Evolutionary conservation across 768 basidiomycete species (phyloP).

Genomic region (Amanita exitialis): DNA sequence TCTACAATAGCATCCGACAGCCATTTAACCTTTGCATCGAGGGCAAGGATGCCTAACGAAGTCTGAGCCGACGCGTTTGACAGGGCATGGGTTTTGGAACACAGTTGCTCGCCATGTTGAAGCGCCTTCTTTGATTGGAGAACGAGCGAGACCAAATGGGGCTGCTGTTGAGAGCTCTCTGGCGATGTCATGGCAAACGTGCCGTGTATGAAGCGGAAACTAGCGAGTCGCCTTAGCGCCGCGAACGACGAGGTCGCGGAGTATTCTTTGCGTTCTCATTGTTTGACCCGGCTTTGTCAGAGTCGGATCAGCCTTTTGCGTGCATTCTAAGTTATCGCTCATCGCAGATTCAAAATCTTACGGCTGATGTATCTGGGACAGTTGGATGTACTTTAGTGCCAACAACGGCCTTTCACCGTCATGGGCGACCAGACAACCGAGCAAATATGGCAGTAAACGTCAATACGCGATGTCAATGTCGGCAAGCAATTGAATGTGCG

Average conservation of each 20-base stretch:
- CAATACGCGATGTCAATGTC: too few species aligned
- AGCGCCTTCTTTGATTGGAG: conserved; percentile 78
- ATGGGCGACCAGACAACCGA: too few species aligned
- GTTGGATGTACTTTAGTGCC: too few species aligned
- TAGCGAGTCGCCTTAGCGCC: background rate
- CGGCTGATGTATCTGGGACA: too few species aligned
- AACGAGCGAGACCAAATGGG: conserved; percentile 67
- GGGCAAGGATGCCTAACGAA: conserved; percentile 61
- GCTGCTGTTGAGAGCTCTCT: conserved; percentile 27
- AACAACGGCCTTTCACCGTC: too few species aligned
- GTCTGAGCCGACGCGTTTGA: conserved; percentile 59
- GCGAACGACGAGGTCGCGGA: background rate
- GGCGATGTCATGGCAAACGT: background rate
- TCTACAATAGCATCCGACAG: conserved; percentile 63
- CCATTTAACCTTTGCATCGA: conserved; percentile 78
- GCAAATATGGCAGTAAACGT: too few species aligned
- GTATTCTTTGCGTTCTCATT: background rate
- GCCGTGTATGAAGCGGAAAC: background rate
- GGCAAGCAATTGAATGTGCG: too few species aligned
- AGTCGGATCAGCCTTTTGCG: background rate
- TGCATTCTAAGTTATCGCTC: too few species aligned
- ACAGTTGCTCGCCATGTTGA: conserved; percentile 68
- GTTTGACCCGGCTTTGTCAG: background rate
- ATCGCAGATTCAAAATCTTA: too few species aligned
- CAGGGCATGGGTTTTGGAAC: conserved; percentile 51